These are phyloP conservation scores for Sporisorium iseilematis-ciliati DNA, from an alignment of 1,284 basidiomycete species.

Conservation along the genomic window DNA sequence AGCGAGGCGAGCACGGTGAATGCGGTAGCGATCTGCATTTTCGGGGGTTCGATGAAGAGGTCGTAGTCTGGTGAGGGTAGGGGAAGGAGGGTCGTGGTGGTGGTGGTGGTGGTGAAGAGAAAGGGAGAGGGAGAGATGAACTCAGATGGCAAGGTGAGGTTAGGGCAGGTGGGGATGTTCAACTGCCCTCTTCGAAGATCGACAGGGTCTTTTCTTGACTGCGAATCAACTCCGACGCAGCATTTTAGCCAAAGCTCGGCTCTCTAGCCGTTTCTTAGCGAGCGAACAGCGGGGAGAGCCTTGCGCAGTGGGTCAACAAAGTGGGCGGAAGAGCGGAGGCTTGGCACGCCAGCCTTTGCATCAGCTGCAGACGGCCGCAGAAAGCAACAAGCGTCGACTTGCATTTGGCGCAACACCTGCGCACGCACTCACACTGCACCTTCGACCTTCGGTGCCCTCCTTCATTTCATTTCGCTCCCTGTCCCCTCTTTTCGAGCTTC, in stretches of 20 bases:
- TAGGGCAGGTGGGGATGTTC: neutral
- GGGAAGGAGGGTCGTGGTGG: neutral
- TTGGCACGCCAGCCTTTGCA: neutral
- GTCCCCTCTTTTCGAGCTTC: neutral
- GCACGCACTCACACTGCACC: no score
- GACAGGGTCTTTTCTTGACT: constrained; percentile 23
- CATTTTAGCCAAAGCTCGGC: neutral
- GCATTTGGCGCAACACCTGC: constrained; percentile 3
- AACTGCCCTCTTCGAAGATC: constrained; percentile 4
- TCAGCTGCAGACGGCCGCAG: neutral
- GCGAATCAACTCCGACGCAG: neutral
- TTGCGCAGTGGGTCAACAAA: no score
- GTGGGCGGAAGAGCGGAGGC: neutral
- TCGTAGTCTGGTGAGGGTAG: neutral
- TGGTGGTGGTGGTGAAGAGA: constrained; percentile 12
- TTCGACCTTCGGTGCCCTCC: neutral
- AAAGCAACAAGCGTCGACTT: neutral
- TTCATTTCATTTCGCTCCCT: neutral
- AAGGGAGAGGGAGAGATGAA: neutral
- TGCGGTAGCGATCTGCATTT: constrained; percentile 37
- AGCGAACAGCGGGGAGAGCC: neutral
- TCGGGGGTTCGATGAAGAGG: neutral
- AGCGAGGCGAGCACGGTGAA: constrained; percentile 32
- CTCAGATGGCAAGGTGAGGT: neutral
- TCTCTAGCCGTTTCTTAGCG: neutral